Base-by-base conservation (phyloP, 1,284 basidiomycete species). In the Inonotus obliquus region DNA sequence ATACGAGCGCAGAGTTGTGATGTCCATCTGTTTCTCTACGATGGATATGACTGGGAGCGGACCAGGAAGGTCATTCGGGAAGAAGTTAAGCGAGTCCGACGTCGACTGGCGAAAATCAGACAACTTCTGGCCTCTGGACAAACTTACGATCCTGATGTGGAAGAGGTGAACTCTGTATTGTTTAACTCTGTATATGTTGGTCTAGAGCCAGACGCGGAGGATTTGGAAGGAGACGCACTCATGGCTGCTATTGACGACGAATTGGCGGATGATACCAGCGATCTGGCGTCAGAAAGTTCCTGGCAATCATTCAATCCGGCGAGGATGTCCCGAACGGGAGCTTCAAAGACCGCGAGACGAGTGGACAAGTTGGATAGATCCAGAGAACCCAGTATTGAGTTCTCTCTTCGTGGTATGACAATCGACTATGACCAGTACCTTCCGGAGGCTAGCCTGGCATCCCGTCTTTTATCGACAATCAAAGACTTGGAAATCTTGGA, bases 111-210 rank as follows among this genome's bases (percentile, higher is more conserved):
- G 54, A 94, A 92, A 74, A 97, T 99, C 69, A 82, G 91, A 57
- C 96, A 99, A 73, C 80, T 99, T 1, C 85, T 99, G n/a, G 93
- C 96, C 0, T 89, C 81, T 48, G 97, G 96, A 1, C 96, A 98
- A 71, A 83, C 83, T 2, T 89, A 94, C 32, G 93, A 97, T 68
- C 85, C 91, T 27, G 84, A 80, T 52, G 79, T 90, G 21, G 94
- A 96, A 67, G 85, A 90, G 52, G 88, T 89, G 4, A 87, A 85
- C 63, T 78, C 92, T 2, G 80, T 90, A 10, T 81, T 98, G 5
- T 96, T 96, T 79, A 96, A 97, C 70, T 98, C 96, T 0, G 84
- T 98, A 25, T 93, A 95, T 69, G 87, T 97, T 59, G 94, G 94
- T 21, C 76, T 96, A 9, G 85, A 87, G 53, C 82, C 84, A 69